Conservation (phyloP, 768 basidiomycete species). For the Lactarius hengduanensis region DNA sequence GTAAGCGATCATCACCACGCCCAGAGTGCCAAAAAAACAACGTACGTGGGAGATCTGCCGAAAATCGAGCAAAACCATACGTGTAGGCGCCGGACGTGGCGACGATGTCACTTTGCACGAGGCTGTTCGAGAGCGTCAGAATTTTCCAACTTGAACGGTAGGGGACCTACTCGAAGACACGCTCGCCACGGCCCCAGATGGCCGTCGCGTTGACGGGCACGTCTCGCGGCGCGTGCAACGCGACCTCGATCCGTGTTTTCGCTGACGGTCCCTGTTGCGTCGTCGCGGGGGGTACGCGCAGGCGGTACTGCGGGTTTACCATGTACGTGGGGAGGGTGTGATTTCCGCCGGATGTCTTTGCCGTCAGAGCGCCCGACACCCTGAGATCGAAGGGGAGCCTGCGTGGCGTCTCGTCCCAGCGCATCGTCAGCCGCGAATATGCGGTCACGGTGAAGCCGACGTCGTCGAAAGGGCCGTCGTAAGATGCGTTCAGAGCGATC, state of each 20-base stretch:
- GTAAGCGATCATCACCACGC: conserved; percentile 5
- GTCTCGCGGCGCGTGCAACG: conserved; percentile 57
- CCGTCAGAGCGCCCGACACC: conserved; percentile 58
- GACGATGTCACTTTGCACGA: conserved; percentile 65
- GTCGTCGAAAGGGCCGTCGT: conserved; percentile 61
- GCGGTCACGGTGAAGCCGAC: conserved; percentile 69
- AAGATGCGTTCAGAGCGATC: conserved; percentile 60
- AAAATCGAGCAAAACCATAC: conserved; percentile 65
- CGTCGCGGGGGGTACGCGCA: conserved; percentile 49
- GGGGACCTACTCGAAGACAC: conserved; percentile 61
- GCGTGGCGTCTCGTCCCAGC: conserved; percentile 26
- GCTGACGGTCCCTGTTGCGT: conserved; percentile 15
- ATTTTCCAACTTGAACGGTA: too few relatives aligned
- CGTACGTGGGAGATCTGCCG: conserved; percentile 55
- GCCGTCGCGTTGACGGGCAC: conserved; percentile 70
- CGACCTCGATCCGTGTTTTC: conserved; percentile 46
- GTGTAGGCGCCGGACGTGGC: conserved; percentile 78
- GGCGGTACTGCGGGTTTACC: conserved; percentile 85
- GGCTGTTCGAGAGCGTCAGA: conserved; percentile 34
- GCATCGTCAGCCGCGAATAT: conserved; percentile 44
- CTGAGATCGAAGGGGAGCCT: conserved; percentile 33
- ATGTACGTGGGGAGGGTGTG: conserved; percentile 77
- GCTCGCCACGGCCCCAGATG: conserved; percentile 72
- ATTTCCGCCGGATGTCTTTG: conserved; percentile 82
- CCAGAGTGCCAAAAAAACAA: conserved; percentile 18